These are phyloP conservation scores for Lomentospora prolificans DNA, from an alignment of 2,329 filamentous ascomycete species.

Conservation along the genomic window DNA sequence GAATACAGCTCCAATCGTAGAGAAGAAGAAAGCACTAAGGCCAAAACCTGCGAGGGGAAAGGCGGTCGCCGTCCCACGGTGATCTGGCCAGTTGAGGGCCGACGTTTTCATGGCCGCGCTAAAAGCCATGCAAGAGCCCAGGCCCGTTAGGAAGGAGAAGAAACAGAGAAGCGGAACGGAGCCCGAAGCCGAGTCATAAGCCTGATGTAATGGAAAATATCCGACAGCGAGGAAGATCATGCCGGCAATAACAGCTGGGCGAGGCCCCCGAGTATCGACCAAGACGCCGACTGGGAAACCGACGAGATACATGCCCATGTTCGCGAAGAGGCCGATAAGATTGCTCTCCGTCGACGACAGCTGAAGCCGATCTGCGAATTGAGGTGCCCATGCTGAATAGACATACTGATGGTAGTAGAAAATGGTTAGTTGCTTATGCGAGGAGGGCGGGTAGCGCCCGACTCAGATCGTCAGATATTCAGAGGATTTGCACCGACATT, in stretches of 20 bases:
- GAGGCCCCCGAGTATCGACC: conserved; percentile 72
- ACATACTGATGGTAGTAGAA: conserved; percentile 58
- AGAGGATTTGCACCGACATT: conserved; percentile 61
- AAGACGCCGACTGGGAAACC: conserved; percentile 85
- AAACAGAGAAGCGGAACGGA: conserved; percentile 60
- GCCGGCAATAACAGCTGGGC: conserved; percentile 67
- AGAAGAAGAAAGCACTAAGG: conserved; percentile 93
- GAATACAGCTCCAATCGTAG: conserved; percentile 62
- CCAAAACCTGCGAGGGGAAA: conserved; percentile 91
- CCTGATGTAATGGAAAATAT: conserved; percentile 76
- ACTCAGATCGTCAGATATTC: neutral
- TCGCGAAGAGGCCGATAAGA: conserved; percentile 75
- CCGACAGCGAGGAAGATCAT: conserved; percentile 63
- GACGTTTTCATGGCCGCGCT: conserved; percentile 76
- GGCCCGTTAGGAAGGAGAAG: conserved; percentile 74
- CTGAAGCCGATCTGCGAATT: conserved; percentile 79
- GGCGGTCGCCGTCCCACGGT: conserved; percentile 86
- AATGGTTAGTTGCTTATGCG: conserved; percentile 5
- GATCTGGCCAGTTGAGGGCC: conserved; percentile 82
- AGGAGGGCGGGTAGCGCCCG: neutral
- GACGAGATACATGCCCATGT: conserved; percentile 86
- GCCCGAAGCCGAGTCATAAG: conserved; percentile 59
- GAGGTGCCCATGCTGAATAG: conserved; percentile 95
- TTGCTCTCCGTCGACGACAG: conserved; percentile 91
- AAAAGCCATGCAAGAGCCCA: conserved; percentile 89